phyloP scores from a whole-genome alignment of 148 eudicot genomes.

The Chenopodium berlandieri region DNA sequence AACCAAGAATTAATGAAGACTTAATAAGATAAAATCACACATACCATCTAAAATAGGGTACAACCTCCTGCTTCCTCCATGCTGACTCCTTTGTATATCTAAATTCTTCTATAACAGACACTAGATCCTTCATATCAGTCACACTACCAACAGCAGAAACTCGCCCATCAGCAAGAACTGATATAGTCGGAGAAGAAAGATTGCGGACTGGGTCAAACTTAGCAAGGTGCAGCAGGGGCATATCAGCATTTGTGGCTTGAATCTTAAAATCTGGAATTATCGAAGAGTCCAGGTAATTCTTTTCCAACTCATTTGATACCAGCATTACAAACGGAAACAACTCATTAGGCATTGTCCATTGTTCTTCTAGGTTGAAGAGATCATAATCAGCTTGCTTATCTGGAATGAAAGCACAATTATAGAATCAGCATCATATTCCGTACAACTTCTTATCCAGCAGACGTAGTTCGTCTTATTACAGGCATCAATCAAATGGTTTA shows the following conservation, averaged over 20 bases:
- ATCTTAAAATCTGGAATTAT: slow-evolving; percentile 44
- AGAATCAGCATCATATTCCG: neutral
- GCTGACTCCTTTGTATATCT: slow-evolving; percentile 37
- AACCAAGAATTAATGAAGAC: neutral
- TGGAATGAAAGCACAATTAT: slow-evolving; percentile 29
- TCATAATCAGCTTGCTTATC: slow-evolving; percentile 40
- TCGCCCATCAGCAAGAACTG: slow-evolving; percentile 38
- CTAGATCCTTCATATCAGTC: slow-evolving; percentile 49
- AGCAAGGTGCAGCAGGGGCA: slow-evolving; percentile 32
- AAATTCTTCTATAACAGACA: slow-evolving; percentile 45
- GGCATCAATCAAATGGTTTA: neutral
- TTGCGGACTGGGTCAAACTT: slow-evolving; percentile 33
- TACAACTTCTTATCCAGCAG: neutral
- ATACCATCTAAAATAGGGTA: slow-evolving; percentile 72
- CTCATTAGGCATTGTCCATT: slow-evolving; percentile 39
- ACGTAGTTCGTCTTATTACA: neutral
- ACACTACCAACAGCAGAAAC: slow-evolving; percentile 31
- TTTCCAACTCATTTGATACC: slow-evolving; percentile 39
- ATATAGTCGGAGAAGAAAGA: slow-evolving; percentile 28
- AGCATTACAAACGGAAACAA: slow-evolving; percentile 48
- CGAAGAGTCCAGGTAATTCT: slow-evolving; percentile 40
- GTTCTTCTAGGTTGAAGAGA: slow-evolving; percentile 45
- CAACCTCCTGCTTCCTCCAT: slow-evolving; percentile 43
- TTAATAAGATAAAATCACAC: neutral
- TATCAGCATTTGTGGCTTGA: slow-evolving; percentile 29